Base-by-base conservation (phyloP, 495 filamentous ascomycete genomes). In the Penicillium soppii region DNA sequence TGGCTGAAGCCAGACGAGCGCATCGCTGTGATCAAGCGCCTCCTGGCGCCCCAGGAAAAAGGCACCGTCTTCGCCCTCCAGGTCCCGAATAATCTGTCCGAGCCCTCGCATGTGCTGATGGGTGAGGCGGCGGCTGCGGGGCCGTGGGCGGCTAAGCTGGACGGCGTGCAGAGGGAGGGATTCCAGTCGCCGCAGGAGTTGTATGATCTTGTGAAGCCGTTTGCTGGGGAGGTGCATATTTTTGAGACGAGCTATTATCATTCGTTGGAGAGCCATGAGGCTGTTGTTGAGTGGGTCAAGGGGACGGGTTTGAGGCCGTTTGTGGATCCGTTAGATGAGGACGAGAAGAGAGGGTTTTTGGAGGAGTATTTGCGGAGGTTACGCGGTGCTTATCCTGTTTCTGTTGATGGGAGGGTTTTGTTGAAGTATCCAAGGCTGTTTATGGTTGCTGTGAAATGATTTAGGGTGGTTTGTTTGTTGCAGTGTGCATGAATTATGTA, bases 221-320 rank as follows among this genome's bases (percentile, higher is more conserved):
- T 74, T 4, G 76, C 63, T 39, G 49, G 54, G 0, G 50, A 40
- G 19, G 67, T 83, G 1, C 59, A 77, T 49, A 52, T 81, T n/a
- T 82, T 77, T 71, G 69, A 73, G 43, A 81, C 75, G 19, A 54
- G 65, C 26, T 83, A 83, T 50, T 67, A 74, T 21, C 79, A 83
- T 52, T 58, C 74, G 6, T 62, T 83, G 25, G 67, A 62, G 5
- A 67, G 57, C 9, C 76, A 75, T 32, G 50, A 58, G 32, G 75
- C 66, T 19, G 72, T 84, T 39, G 72, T 82, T 16, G 77, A 81
- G 57, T 84, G 81, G 81, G 77, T 82, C 1, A 75, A 75, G 58
- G 75, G 76, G 6, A 81, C 76, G 4, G 81, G 79, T 8, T 54
- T 84, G 51, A 57, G 66, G 53, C 80, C 80, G 3, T 82, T 71